Evolutionary conservation across 2,329 filamentous ascomycete species (phyloP).

Genomic region (Diaporthe nobilis): DNA sequence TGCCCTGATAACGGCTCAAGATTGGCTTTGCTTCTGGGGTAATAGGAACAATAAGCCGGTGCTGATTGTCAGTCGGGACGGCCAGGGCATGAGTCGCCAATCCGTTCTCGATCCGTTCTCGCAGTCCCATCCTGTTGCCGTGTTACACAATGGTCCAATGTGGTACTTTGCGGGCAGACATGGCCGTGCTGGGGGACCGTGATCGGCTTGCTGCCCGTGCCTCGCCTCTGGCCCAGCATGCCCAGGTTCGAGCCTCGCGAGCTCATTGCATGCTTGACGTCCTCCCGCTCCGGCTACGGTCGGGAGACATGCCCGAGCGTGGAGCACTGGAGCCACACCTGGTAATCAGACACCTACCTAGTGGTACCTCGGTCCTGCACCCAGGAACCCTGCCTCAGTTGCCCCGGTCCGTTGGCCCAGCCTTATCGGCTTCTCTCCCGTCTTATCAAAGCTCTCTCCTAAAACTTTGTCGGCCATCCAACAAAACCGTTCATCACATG

Average conservation of each 20-base stretch:
- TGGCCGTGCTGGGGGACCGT: slow-evolving; percentile 14
- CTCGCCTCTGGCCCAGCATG: slow-evolving; percentile 4
- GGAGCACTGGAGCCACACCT: slow-evolving; percentile 15
- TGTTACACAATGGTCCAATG: slow-evolving; percentile 6
- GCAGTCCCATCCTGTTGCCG: slow-evolving; percentile 16
- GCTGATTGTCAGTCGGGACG: slow-evolving; percentile 25
- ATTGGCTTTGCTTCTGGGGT: slow-evolving; percentile 9
- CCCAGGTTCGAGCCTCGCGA: neutral
- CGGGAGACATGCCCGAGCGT: slow-evolving; percentile 2
- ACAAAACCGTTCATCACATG: slow-evolving; percentile 35
- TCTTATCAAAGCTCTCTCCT: slow-evolving; percentile 26
- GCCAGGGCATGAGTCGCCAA: slow-evolving; percentile 23
- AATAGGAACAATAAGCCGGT: slow-evolving; percentile 27
- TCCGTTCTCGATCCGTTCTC: slow-evolving; percentile 35
- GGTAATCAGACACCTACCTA: neutral
- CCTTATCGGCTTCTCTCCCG: slow-evolving; percentile 19
- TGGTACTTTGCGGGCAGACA: neutral
- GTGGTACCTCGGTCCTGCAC: neutral
- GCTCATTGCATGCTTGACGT: neutral
- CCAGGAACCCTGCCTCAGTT: neutral
- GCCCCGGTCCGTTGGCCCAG: neutral
- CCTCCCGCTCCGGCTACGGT: slow-evolving; percentile 29
- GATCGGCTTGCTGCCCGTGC: slow-evolving; percentile 31
- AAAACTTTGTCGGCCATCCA: slow-evolving; percentile 36
- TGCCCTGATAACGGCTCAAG: slow-evolving; percentile 25